phyloP scores from a whole-genome alignment of 148 eudicot genomes.

The Hydrangea macrophylla region DNA sequence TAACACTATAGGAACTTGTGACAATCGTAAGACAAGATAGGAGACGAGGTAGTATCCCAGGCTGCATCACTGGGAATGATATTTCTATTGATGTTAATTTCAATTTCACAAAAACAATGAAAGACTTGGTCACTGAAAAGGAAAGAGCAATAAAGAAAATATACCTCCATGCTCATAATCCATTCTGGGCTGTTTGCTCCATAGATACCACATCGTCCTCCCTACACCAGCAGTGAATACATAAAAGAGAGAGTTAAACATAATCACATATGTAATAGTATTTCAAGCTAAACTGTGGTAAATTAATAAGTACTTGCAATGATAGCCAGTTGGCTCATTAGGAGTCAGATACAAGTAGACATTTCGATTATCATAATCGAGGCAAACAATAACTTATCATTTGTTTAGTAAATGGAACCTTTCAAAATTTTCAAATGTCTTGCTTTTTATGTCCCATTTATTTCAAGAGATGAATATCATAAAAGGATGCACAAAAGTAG shows the following conservation, averaged over 20 bases:
- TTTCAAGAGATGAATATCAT: too few species aligned
- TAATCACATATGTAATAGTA: background rate
- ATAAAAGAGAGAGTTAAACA: slow-evolving; percentile 2
- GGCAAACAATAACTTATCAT: too few species aligned
- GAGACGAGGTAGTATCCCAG: background rate
- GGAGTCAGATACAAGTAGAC: too few species aligned
- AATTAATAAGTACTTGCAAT: background rate
- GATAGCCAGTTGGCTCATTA: too few species aligned
- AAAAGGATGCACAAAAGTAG: too few species aligned
- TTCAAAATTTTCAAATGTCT: too few species aligned
- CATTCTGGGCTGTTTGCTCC: slow-evolving; percentile 84
- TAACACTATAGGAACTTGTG: background rate
- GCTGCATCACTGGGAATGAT: background rate
- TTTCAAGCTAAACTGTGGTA: background rate
- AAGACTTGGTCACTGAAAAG: background rate
- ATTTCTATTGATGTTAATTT: background rate
- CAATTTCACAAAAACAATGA: background rate
- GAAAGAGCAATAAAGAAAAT: background rate
- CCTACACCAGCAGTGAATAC: slow-evolving; percentile 44
- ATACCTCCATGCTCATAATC: slow-evolving; percentile 99
- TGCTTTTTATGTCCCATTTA: too few species aligned
- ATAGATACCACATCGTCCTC: slow-evolving; percentile 86
- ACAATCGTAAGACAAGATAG: background rate
- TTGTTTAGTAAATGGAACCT: too few species aligned
- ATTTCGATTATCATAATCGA: too few species aligned